Conservation (phyloP, 768 basidiomycete species). For the Lactarius sanguifluus region DNA sequence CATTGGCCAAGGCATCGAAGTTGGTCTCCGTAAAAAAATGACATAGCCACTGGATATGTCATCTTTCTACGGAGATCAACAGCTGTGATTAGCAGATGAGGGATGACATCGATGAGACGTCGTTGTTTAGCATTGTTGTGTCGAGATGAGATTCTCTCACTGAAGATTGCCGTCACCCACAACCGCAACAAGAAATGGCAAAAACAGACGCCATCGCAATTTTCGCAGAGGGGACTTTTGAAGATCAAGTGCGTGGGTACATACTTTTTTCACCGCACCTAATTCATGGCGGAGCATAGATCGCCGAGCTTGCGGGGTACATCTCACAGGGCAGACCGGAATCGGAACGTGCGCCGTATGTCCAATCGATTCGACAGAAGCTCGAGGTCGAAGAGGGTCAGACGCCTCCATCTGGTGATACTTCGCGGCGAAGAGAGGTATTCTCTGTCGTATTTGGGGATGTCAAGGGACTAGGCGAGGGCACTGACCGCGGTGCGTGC, state of each 20-base stretch:
- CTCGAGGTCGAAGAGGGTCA: conserved; percentile 52
- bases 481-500: conserved; percentile 68
- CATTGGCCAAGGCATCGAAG: not conserved
- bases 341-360: conserved; percentile 60
- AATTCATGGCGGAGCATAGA: conserved; percentile 42
- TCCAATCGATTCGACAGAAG: conserved; percentile 65
- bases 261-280: not conserved
- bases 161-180: not conserved
- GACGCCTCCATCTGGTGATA: conserved; percentile 55
- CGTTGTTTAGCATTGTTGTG: not conserved
- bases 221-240: conserved; percentile 85
- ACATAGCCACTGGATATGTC: no score
- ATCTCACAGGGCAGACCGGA: conserved; percentile 65
- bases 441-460: conserved; percentile 61
- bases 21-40: not conserved
- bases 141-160: not conserved
- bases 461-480: conserved; percentile 71
- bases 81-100: not conserved
- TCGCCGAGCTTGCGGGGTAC: conserved; percentile 77
- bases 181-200: conserved; percentile 46
- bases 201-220: conserved; percentile 75
- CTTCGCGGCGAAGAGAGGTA: conserved; percentile 50
- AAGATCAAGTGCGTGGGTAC: conserved; percentile 59
- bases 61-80: no score
- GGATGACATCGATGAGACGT: no score